Base-by-base conservation (phyloP, 228 moss, liverwort and hornwort genomes). In the Sphagnum magellanicum region DNA sequence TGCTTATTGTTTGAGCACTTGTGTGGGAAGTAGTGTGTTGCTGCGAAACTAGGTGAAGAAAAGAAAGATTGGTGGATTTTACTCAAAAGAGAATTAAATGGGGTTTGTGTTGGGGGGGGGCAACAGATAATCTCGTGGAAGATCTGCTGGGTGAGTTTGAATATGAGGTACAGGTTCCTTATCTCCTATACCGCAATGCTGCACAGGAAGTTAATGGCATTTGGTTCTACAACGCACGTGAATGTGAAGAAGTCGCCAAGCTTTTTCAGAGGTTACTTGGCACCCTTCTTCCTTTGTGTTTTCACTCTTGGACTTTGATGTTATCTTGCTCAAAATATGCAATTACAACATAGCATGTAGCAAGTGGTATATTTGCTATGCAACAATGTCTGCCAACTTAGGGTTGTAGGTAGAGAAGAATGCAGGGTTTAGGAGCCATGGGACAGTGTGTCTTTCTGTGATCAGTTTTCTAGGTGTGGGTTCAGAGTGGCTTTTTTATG, bases 131-230 rank as follows among this genome's bases (percentile, higher is more conserved):
- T 83, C 77, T 98, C 51, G 92, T 98, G 74, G 94, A 98, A 74
- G 89, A 93, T 80, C 72, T 98, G 71, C 73, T 98, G 76, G 94
- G 89, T 12, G 98, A 98, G 70, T 98, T 98, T 67, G 98, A 98
- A 74, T 94, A 90, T 65, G 98, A 98, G 80, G 94, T 98, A 52
- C 98, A 98, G 73, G 90, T 94, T 50, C 98, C 98, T 46, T 98
- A 98, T 76, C 81, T 98, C 49, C 75, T 98, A 51, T 94, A 98
- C 76, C 90, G 98, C 68, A 98, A 98, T 71, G 92, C 98, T 16
- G 87, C 87, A 7, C 94, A 89, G 71, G 94, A 98, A 80, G 94
- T 98, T 61, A 98, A 98, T 67, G 98, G 94, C 73, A 98, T 98
- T 64, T 98, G 98, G 98, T 98, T 98, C 68, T 94, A 92, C 74